Evolutionary conservation across 2,329 filamentous ascomycete species (phyloP).

Genomic region (Penicillium sp.): DNA sequence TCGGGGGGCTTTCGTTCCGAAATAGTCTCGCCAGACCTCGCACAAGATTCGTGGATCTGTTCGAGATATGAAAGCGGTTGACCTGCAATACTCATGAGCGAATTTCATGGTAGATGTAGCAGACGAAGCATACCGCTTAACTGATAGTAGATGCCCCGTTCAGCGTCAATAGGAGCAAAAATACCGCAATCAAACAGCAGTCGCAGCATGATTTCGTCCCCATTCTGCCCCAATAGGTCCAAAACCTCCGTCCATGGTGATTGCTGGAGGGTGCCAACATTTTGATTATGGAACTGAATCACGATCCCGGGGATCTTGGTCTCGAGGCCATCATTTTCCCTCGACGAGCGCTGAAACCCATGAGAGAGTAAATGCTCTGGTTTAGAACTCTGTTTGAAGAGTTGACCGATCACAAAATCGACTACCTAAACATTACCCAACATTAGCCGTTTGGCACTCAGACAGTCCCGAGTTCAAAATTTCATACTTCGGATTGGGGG

Average conservation of each 20-base stretch:
- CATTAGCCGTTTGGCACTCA: background rate
- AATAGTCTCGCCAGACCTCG: background rate
- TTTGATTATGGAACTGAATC: constrained; percentile 65
- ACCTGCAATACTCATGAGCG: constrained; percentile 15
- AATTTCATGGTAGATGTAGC: background rate
- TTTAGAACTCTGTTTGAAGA: constrained; percentile 65
- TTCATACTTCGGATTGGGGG: constrained; percentile 63
- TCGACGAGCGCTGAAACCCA: constrained; percentile 63
- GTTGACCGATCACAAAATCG: constrained; percentile 72
- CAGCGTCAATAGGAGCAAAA: constrained; percentile 63
- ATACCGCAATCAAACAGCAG: constrained; percentile 75
- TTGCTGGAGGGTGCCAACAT: constrained; percentile 67
- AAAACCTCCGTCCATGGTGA: constrained; percentile 75
- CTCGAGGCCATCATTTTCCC: constrained; percentile 35
- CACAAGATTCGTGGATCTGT: constrained; percentile 16
- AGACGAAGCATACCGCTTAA: constrained; percentile 64
- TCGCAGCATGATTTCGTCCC: constrained; percentile 74
- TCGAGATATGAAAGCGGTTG: constrained; percentile 33
- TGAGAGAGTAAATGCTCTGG: constrained; percentile 79
- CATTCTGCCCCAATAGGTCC: constrained; percentile 69
- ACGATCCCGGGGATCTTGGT: constrained; percentile 65
- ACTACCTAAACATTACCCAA: constrained; percentile 57
- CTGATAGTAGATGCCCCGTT: constrained; percentile 70
- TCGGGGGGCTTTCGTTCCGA: background rate
- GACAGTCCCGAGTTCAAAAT: constrained; percentile 1